Percentiles rank a stretch among this genome's conserved stretches.
Evolutionary conservation across 306 rosid genomes (phyloP).

Genomic region (Aeschynomene evenia): DNA sequence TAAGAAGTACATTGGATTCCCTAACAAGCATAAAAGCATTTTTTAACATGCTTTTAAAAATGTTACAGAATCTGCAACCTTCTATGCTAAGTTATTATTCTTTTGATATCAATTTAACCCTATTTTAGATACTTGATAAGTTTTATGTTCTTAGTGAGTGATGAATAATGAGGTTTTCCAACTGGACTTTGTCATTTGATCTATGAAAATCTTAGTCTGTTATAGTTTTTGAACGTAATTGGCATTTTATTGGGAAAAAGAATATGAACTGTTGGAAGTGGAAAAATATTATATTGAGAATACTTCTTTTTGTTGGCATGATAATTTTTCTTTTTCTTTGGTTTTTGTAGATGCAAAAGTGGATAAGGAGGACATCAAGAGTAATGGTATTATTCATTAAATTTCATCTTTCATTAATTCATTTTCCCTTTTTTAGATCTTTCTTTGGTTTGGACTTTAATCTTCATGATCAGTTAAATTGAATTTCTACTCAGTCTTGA

Average conservation of each 20-base stretch:
- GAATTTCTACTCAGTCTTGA: not conserved
- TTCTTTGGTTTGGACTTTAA: not conserved
- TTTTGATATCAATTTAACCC: no score
- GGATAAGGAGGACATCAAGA: slow-evolving; percentile 78
- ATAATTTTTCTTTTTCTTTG: slow-evolving; percentile 28
- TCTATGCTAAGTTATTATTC: no score
- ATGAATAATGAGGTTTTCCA: slow-evolving; percentile 7
- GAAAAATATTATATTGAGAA: slow-evolving; percentile 19
- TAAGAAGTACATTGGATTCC: no score
- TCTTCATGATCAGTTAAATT: slow-evolving; percentile 3
- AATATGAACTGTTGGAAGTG: not conserved
- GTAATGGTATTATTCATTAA: slow-evolving; percentile 46
- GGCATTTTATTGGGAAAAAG: not conserved
- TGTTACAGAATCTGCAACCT: no score
- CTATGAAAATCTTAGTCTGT: not conserved
- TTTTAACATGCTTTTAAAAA: no score
- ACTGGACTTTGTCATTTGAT: not conserved
- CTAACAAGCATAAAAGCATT: no score
- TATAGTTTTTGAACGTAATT: not conserved
- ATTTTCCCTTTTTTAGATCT: not conserved
- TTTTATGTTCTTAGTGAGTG: no score
- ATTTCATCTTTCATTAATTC: slow-evolving; percentile 23
- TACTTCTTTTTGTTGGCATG: slow-evolving; percentile 24
- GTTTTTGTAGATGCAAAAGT: slow-evolving; percentile 61
- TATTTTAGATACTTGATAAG: no score